Percentiles rank a stretch among this genome's conserved stretches.
These are phyloP conservation scores for Allantophomopsis lycopodina DNA, from an alignment of 2,329 filamentous ascomycete genomes.

Conservation along the genomic window DNA sequence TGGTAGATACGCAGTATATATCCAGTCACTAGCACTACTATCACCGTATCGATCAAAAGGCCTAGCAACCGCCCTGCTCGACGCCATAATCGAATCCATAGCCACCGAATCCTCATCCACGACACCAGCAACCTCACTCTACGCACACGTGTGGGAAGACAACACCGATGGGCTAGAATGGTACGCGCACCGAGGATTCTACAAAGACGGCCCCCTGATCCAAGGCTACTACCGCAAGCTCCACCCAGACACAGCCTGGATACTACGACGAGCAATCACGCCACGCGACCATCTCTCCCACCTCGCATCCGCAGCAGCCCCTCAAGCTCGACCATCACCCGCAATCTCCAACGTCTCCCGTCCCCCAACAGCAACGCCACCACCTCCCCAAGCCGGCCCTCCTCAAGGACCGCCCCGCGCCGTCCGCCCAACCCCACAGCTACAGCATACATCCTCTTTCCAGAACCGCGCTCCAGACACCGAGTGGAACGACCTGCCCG, in stretches of 20 bases:
- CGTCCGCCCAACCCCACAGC: not conserved
- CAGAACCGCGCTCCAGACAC: constrained; percentile 43
- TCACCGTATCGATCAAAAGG: constrained; percentile 49
- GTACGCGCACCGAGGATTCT: constrained; percentile 46
- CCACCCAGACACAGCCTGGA: constrained; percentile 45
- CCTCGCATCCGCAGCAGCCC: not conserved
- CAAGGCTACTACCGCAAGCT: constrained; percentile 49
- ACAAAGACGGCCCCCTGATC: constrained; percentile 27
- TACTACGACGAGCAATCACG: constrained; percentile 31
- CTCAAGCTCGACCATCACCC: constrained; percentile 17
- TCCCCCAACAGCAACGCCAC: not conserved
- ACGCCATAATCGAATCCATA: constrained; percentile 26
- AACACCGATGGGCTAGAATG: constrained; percentile 49
- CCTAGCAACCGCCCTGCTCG: constrained; percentile 40
- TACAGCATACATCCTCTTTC: constrained; percentile 26
- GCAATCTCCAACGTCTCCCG: not conserved
- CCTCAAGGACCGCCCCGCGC: not conserved
- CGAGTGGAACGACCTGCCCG: constrained; percentile 54
- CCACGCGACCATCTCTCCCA: constrained; percentile 11
- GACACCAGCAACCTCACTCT: constrained; percentile 29
- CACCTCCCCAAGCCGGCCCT: not conserved
- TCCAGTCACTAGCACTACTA: constrained; percentile 49
- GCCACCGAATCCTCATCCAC: constrained; percentile 14
- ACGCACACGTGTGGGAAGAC: constrained; percentile 56
- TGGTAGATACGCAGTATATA: constrained; percentile 37